Evolutionary conservation across 2,329 filamentous ascomycete genomes (phyloP).

Genomic region (Fusarium sp.): DNA sequence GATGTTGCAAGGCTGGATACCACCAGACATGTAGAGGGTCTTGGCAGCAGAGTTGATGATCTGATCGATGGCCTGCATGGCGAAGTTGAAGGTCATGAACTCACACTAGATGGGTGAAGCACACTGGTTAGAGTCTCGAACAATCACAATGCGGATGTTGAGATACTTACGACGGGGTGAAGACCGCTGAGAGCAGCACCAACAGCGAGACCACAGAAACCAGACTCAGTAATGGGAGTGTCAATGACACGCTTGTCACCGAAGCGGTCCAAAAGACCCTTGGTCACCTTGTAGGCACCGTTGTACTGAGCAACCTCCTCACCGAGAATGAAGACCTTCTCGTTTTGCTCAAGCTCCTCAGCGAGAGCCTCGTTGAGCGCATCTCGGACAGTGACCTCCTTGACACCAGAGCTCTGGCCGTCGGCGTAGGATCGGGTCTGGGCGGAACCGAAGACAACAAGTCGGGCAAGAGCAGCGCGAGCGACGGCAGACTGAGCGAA

Average conservation of each 20-base stretch:
- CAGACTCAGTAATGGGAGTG: slow-evolving; percentile 97
- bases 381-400: slow-evolving; percentile 97
- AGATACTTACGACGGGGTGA: slow-evolving; percentile 84
- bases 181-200: slow-evolving; percentile 95
- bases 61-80: slow-evolving; percentile 99
- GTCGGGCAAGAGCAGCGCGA: slow-evolving; percentile 54
- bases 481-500: slow-evolving; percentile 55
- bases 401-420: slow-evolving; percentile 67
- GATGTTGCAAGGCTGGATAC: slow-evolving; percentile 99
- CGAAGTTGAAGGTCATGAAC: slow-evolving; percentile 99
- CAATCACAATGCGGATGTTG: background rate
- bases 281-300: slow-evolving; percentile 99
- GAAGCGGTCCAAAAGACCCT: slow-evolving; percentile 96
- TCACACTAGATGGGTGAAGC: slow-evolving; percentile 75
- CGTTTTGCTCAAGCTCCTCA: slow-evolving; percentile 94
- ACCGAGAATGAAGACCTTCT: slow-evolving; percentile 94
- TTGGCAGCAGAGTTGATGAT: slow-evolving; percentile 99
- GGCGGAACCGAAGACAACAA: slow-evolving; percentile 54
- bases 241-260: slow-evolving; percentile 98
- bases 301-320: slow-evolving; percentile 99
- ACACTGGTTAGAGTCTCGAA: slow-evolving; percentile 21
- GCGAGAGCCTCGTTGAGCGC: slow-evolving; percentile 97
- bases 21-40: slow-evolving; percentile 99
- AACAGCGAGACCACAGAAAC: slow-evolving; percentile 92
- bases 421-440: slow-evolving; percentile 70